These are phyloP conservation scores for Martiniozyma abietophila DNA, from an alignment of 805 yeast species.

Conservation along the genomic window DNA sequence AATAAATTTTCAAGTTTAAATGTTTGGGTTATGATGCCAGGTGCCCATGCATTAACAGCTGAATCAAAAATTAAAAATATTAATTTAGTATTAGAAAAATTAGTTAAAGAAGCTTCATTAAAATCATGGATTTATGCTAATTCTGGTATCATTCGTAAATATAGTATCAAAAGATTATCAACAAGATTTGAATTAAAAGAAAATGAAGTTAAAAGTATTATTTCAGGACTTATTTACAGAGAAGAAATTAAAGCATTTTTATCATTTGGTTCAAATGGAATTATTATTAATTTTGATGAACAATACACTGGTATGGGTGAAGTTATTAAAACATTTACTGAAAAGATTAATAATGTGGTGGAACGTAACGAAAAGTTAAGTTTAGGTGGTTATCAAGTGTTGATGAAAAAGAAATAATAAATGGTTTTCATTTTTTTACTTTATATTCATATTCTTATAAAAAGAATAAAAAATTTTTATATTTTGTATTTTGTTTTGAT, in stretches of 20 bases:
- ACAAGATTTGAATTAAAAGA: constrained; percentile 55
- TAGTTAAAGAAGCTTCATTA: constrained; percentile 83
- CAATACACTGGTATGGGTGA: constrained; percentile 82
- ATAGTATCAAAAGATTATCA: constrained; percentile 60
- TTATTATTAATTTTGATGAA: constrained; percentile 58
- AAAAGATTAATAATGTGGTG: constrained; percentile 64
- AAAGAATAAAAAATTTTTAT: not conserved
- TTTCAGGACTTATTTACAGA: constrained; percentile 65
- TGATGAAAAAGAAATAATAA: constrained; percentile 11
- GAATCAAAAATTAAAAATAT: constrained; percentile 36
- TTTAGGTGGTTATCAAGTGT: constrained; percentile 56
- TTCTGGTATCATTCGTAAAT: constrained; percentile 64
- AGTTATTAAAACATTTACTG: constrained; percentile 76
- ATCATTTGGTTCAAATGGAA: constrained; percentile 55
- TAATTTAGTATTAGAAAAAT: constrained; percentile 50
- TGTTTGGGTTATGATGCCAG: constrained; percentile 51
- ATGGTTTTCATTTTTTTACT: too few species aligned
- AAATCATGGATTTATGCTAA: constrained; percentile 88
- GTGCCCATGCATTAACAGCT: constrained; percentile 42
- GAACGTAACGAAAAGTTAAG: constrained; percentile 83
- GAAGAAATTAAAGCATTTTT: constrained; percentile 73
- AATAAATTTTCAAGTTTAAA: constrained; percentile 66
- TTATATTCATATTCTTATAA: not conserved
- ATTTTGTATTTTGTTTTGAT: too few species aligned
- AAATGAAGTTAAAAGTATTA: constrained; percentile 48